A percentile compares a stretch with the other conserved stretches of the same genome.
Evolutionary conservation across 139 green algal species (phyloP).

Genomic region (Chlorella vulgaris): DNA sequence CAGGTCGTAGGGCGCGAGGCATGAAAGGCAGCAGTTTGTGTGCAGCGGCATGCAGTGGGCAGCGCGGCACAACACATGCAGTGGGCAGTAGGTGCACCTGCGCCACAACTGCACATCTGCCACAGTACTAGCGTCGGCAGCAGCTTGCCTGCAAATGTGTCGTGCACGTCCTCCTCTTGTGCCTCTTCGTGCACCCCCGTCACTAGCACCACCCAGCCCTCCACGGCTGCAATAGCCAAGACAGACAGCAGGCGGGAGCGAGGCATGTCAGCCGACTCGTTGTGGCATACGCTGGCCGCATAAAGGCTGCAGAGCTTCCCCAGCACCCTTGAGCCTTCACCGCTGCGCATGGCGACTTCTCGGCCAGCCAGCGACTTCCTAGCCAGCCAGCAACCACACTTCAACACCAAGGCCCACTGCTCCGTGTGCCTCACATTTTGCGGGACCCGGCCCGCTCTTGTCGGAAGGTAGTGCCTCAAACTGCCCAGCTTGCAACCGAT

Average conservation of each 20-base stretch:
- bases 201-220: slow-evolving; percentile 96
- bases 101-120: no score
- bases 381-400: not conserved
- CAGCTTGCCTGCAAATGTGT: slow-evolving; percentile 71
- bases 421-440: slow-evolving; percentile 23
- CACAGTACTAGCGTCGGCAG: no score
- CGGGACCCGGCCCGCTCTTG: slow-evolving; percentile 29
- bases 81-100: no score
- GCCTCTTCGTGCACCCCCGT: slow-evolving; percentile 95
- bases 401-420: not conserved
- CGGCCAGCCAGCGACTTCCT: not conserved
- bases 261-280: not conserved
- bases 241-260: not conserved
- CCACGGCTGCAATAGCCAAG: slow-evolving; percentile 66
- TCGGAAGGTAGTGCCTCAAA: slow-evolving; percentile 34
- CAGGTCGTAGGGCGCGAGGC: not conserved
- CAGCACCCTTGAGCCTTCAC: no score
- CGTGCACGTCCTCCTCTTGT: slow-evolving; percentile 92
- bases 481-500: slow-evolving; percentile 16
- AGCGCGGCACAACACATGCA: no score
- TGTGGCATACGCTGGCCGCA: no score
- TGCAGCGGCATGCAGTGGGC: not conserved
- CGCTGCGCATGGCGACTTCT: not conserved
- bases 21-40: not conserved
- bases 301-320: no score